Conservation (phyloP, 1,284 basidiomycete genomes). For the Tetrapyrgos nigripes region DNA sequence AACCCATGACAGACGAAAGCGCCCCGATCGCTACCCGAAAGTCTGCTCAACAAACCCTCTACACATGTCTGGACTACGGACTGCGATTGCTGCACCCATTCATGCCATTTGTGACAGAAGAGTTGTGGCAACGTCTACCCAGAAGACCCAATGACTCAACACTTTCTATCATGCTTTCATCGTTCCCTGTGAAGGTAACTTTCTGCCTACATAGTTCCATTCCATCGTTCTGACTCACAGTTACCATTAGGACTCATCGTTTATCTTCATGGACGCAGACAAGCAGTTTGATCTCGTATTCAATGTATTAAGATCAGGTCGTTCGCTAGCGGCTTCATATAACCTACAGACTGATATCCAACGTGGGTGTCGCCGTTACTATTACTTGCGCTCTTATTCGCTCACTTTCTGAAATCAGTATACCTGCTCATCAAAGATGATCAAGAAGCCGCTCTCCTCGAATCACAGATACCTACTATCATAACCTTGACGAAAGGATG, state of each 20-base stretch:
- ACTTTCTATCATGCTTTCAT: slow-evolving; percentile 89
- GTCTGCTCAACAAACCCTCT: slow-evolving; percentile 96
- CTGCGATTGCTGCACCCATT: slow-evolving; percentile 94
- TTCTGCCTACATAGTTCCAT: too few relatives aligned
- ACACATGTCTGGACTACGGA: slow-evolving; percentile 93
- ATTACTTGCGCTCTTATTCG: neutral
- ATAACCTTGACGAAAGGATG: slow-evolving; percentile 90
- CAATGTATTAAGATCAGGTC: slow-evolving; percentile 77
- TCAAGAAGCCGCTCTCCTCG: slow-evolving; percentile 70
- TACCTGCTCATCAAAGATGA: slow-evolving; percentile 78
- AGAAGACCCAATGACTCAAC: slow-evolving; percentile 83
- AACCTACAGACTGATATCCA: slow-evolving; percentile 90
- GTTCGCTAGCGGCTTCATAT: slow-evolving; percentile 92
- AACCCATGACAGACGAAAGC: slow-evolving; percentile 90
- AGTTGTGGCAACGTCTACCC: slow-evolving; percentile 97
- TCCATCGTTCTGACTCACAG: neutral
- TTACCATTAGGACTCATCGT: slow-evolving; percentile 58
- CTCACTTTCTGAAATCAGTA: slow-evolving; percentile 55
- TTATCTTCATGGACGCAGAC: slow-evolving; percentile 79
- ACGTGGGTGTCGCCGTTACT: slow-evolving; percentile 49
- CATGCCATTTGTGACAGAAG: slow-evolving; percentile 99
- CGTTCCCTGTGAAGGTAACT: slow-evolving; percentile 83
- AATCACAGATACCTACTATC: slow-evolving; percentile 79
- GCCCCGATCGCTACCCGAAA: slow-evolving; percentile 66
- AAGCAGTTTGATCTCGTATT: slow-evolving; percentile 91